phyloP scores from a whole-genome alignment of 2,329 filamentous ascomycete species.

The Alternaria arbusti region DNA sequence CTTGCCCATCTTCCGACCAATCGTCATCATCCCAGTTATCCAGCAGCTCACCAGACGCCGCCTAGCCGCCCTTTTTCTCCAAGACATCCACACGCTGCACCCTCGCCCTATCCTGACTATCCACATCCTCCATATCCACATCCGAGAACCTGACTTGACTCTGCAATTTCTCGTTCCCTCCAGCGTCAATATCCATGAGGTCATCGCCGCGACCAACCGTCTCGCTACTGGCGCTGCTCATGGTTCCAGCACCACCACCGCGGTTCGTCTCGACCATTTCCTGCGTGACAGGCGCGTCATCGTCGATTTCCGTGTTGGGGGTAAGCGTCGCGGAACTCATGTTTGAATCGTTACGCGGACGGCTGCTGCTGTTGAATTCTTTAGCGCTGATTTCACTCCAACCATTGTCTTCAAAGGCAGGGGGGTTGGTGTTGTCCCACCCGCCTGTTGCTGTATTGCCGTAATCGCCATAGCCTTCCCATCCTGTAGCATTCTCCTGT shows the following conservation, averaged over 20 bases:
- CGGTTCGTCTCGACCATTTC: constrained; percentile 39
- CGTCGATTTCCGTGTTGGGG: constrained; percentile 41
- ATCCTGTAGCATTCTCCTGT: constrained; percentile 18
- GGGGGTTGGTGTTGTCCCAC: constrained; percentile 22
- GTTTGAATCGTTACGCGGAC: constrained; percentile 18
- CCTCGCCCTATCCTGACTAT: constrained; percentile 17
- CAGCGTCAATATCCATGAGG: constrained; percentile 27
- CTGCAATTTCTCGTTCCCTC: neutral
- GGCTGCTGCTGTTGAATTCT: constrained; percentile 20
- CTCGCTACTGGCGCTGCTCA: constrained; percentile 32
- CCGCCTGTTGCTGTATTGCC: constrained; percentile 11
- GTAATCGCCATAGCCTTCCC: constrained; percentile 19
- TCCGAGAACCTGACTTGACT: constrained; percentile 23
- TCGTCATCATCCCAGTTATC: neutral
- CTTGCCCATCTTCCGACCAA: neutral
- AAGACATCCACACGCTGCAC: constrained; percentile 32
- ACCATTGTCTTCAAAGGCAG: constrained; percentile 21
- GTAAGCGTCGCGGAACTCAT: constrained; percentile 42
- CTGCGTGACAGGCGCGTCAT: constrained; percentile 21
- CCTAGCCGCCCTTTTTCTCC: constrained; percentile 34
- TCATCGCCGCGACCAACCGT: constrained; percentile 26
- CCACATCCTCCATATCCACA: constrained; percentile 32
- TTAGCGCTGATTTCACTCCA: constrained; percentile 30
- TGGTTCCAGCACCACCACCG: constrained; percentile 12
- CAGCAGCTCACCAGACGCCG: no score